phyloP scores from a whole-genome alignment of 2,329 filamentous ascomycete genomes.

The Aspergillus tanneri region DNA sequence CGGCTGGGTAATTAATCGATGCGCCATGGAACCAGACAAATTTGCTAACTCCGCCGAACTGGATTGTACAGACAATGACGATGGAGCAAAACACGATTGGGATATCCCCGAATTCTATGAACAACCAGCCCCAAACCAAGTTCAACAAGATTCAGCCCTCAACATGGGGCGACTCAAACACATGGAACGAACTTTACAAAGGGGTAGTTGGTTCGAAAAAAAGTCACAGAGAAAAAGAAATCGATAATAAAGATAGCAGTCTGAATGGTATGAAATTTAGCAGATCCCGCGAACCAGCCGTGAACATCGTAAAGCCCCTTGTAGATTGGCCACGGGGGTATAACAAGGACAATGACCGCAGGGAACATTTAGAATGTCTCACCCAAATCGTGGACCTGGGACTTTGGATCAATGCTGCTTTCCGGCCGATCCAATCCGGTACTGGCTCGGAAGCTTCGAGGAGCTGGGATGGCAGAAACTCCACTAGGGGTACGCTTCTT shows the following conservation, averaged over 20 bases:
- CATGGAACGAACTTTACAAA: conserved; percentile 6
- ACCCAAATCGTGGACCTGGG: conserved; percentile 55
- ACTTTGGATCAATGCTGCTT: conserved; percentile 48
- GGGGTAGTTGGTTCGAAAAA: conserved; percentile 10
- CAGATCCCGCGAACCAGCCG: conserved; percentile 21
- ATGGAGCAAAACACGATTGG: background rate
- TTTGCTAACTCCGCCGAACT: conserved; percentile 15
- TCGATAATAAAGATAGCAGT: conserved; percentile 11
- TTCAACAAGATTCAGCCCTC: conserved; percentile 6
- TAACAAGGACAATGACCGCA: background rate
- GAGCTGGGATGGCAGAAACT: conserved; percentile 39
- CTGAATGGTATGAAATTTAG: conserved; percentile 15
- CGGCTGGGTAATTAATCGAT: conserved; percentile 18
- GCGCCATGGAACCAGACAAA: conserved; percentile 15
- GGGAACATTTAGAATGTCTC: conserved; percentile 53
- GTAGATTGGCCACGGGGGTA: background rate
- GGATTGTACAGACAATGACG: conserved; percentile 12
- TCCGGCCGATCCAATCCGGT: conserved; percentile 34
- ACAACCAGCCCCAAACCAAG: conserved; percentile 14
- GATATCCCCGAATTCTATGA: conserved; percentile 17
- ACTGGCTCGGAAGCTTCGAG: conserved; percentile 42
- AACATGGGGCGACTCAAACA: conserved; percentile 5
- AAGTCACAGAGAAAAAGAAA: conserved; percentile 6
- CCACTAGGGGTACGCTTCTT: conserved; percentile 46
- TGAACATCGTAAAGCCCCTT: conserved; percentile 22